These are phyloP conservation scores for Cylindrotheca closterium DNA, from an alignment of 108 stramenopile genomes.

Conservation along the genomic window DNA sequence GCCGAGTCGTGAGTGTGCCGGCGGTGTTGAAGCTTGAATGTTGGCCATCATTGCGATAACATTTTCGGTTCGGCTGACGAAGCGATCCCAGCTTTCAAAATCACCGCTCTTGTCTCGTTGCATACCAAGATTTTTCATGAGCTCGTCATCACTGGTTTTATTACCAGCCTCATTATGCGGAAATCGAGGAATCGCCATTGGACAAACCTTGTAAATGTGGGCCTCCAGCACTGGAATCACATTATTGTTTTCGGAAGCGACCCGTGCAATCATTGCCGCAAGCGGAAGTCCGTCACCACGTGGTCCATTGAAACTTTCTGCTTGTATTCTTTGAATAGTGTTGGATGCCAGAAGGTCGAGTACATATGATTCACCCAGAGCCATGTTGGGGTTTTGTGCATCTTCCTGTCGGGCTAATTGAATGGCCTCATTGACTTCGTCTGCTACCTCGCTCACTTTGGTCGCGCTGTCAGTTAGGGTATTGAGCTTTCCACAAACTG, in stretches of 20 bases:
- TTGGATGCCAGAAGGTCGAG: slow-evolving; percentile 73
- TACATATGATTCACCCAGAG: slow-evolving; percentile 67
- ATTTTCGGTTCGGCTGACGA: slow-evolving; percentile 74
- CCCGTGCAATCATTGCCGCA: slow-evolving; percentile 61
- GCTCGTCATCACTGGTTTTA: slow-evolving; percentile 52
- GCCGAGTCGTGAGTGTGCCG: slow-evolving; percentile 60
- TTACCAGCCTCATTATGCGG: slow-evolving; percentile 36
- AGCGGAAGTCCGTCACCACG: slow-evolving; percentile 86
- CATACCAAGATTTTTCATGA: slow-evolving; percentile 88
- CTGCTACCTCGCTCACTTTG: slow-evolving; percentile 63
- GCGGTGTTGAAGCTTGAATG: slow-evolving; percentile 70
- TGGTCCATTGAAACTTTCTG: slow-evolving; percentile 83
- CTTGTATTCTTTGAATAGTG: slow-evolving; percentile 78
- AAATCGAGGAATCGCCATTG: slow-evolving; percentile 72
- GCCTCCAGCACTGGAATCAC: slow-evolving; percentile 62
- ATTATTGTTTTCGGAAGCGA: slow-evolving; percentile 59
- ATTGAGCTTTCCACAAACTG: slow-evolving; percentile 78
- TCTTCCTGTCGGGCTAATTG: slow-evolving; percentile 51
- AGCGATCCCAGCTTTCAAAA: slow-evolving; percentile 82
- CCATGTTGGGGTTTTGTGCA: slow-evolving; percentile 48
- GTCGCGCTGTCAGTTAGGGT: slow-evolving; percentile 65
- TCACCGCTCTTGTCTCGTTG: slow-evolving; percentile 61
- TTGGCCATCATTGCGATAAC: slow-evolving; percentile 77
- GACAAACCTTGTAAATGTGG: slow-evolving; percentile 85
- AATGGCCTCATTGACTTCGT: slow-evolving; percentile 56